Conservation (phyloP, 257 asterid species). For the Solanum phureja region DNA sequence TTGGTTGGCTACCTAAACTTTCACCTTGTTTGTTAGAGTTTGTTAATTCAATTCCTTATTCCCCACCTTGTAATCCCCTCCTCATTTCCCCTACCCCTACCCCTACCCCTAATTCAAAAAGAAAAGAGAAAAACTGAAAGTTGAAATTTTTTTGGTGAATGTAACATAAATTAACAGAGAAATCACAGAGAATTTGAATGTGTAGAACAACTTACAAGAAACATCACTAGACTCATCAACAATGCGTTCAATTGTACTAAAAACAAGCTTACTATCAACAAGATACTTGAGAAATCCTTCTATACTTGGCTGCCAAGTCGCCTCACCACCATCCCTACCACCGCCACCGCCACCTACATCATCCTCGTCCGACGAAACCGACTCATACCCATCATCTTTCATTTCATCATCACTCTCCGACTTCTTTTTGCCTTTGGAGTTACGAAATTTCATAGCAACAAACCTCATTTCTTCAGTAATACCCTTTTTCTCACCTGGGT, state of each 20-base stretch:
- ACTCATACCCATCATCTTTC: conserved; percentile 10
- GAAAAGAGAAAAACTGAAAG: not conserved
- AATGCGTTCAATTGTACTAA: conserved; percentile 72
- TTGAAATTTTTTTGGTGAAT: not conserved
- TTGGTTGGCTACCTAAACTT: not conserved
- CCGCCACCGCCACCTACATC: conserved; percentile 2
- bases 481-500: conserved; percentile 77
- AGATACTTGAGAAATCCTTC: conserved; percentile 74
- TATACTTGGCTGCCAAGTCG: conserved; percentile 63
- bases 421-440: conserved; percentile 7
- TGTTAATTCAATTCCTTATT: not conserved
- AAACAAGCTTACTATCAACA: conserved; percentile 77
- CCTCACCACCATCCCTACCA: conserved; percentile 8
- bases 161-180: not conserved
- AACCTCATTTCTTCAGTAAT: conserved; percentile 93
- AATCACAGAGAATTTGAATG: not conserved
- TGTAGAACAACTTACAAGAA: conserved; percentile 46
- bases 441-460: conserved; percentile 79
- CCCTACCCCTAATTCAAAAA: not conserved
- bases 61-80: not conserved
- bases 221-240: conserved; percentile 88
- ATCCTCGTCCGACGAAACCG: not conserved
- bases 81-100: not conserved
- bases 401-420: not conserved
- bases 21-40: not conserved